Base-by-base conservation (phyloP, 2,329 filamentous ascomycete genomes). In the Fusarium goolgardi region DNA sequence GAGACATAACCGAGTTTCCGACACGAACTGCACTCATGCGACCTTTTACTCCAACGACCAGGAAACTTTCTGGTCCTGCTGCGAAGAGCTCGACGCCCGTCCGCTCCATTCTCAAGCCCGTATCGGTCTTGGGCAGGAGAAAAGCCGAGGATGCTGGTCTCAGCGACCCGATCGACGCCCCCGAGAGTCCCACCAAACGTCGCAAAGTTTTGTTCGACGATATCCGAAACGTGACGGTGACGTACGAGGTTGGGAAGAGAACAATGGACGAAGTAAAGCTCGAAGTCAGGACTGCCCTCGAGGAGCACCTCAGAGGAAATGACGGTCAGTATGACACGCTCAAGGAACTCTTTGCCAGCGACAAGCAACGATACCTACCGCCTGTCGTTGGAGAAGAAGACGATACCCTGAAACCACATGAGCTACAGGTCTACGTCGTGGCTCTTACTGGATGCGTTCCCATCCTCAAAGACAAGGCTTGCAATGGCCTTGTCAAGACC, bases 381-480 rank as follows among this genome's bases (percentile, higher is more conserved):
- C 75, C 76, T 18, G 78, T 81, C 13, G 79, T 78, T 5, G 76
- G 79, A 21, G 81, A 82, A 39, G 82, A 84, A 29, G 82, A 85
- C 11, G 82, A 86, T 32, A 81, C 80, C 20, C 71, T 83, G 46
- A 83, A 83, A 69, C 82, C 83, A 2, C 83, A 87, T 65, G 86
- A 89, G 69, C 80, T 90, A 47, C 84, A 86, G 67, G 81, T 82
- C 37, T 90, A 90, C 75, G 80, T 91, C 59, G 79, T 89, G 69
- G 88, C 88, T n/a, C 80, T 91, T 46, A 86, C 87, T 15, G 85
- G 83, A 73, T 88, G 85, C 70, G 82, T 86, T 10, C 86, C 87
- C n/a, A 81, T 87, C 35, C 79, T 91, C 32, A 82, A 82, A 63
- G 84, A 86, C 67, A 85, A 84, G 74, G 83, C 83, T 31, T 90